phyloP scores from a whole-genome alignment of 305 asterid genomes.

The Coffea humblotiana region DNA sequence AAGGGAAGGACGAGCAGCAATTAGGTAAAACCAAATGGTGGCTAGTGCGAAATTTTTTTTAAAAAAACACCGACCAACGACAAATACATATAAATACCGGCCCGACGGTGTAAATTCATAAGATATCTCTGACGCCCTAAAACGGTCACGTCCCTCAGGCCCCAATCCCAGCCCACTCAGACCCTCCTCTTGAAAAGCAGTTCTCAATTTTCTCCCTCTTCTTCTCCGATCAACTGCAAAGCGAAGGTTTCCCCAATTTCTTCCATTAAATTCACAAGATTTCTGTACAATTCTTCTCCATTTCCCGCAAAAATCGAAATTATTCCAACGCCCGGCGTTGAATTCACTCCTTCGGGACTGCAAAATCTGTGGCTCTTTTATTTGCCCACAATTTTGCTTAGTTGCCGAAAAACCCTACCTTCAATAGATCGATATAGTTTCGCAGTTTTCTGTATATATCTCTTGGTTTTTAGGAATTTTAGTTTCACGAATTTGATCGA shows the following conservation, averaged over 20 bases:
- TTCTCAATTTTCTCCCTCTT: not conserved
- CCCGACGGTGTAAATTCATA: not conserved
- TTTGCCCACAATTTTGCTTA: slow-evolving; percentile 22
- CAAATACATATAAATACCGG: slow-evolving; percentile 11
- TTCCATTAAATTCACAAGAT: not conserved
- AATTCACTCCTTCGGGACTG: not conserved
- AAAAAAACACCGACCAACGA: not conserved
- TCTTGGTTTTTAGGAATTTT: slow-evolving; percentile 7
- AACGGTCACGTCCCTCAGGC: slow-evolving; percentile 6
- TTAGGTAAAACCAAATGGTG: not conserved
- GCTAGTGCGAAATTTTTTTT: not conserved
- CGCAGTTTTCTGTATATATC: not conserved
- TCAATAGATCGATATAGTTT: slow-evolving; percentile 9
- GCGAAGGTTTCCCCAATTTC: not conserved
- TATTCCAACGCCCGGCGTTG: not conserved
- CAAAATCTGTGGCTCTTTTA: slow-evolving; percentile 28
- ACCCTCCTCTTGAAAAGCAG: not conserved
- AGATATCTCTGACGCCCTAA: slow-evolving; percentile 19
- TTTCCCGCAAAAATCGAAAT: not conserved
- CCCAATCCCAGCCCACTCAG: not conserved
- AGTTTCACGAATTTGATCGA: slow-evolving; percentile 7
- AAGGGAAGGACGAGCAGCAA: not conserved
- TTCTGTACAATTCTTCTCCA: not conserved
- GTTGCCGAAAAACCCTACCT: slow-evolving; percentile 11
- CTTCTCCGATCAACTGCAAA: slow-evolving; percentile 6